phyloP scores from a whole-genome alignment of 768 basidiomycete species.

The Arthromyces matolae region DNA sequence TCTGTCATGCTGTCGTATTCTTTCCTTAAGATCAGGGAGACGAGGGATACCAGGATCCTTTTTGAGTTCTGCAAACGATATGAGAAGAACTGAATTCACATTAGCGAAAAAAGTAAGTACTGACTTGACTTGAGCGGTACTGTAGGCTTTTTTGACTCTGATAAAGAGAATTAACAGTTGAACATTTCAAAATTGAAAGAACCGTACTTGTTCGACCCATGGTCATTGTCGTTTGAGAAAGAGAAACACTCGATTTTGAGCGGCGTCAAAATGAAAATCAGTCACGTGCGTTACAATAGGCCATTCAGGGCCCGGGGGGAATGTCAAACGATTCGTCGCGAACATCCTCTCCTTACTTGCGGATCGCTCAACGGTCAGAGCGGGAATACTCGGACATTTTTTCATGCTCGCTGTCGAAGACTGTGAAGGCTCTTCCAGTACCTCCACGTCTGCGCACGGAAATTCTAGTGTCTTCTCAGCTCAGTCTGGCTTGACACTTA shows the following conservation, averaged over 20 bases:
- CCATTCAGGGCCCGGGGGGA: too few relatives aligned
- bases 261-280: not conserved
- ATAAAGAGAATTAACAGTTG: not conserved
- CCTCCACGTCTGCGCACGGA: not conserved
- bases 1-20: slow-evolving; percentile 48
- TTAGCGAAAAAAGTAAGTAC: slow-evolving; percentile 14
- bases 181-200: not conserved
- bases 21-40: slow-evolving; percentile 66
- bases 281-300: too few relatives aligned
- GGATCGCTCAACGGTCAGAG: not conserved
- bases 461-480: slow-evolving; percentile 5
- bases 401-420: slow-evolving; percentile 4
- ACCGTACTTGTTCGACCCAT: slow-evolving; percentile 43
- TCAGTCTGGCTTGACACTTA: slow-evolving; percentile 10
- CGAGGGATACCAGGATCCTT: slow-evolving; percentile 89
- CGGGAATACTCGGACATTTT: not conserved
- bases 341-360: too few relatives aligned
- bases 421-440: not conserved
- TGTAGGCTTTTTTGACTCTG: slow-evolving; percentile 37
- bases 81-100: too few relatives aligned
- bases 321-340: too few relatives aligned
- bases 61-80: slow-evolving; percentile 58
- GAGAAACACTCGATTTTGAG: not conserved
- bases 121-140: slow-evolving; percentile 41
- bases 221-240: slow-evolving; percentile 13